Evolutionary conservation across 108 stramenopile genomes (phyloP), one percentile per base, ranked within the genome.

Genomic region (Skeletonema potamos): DNA sequence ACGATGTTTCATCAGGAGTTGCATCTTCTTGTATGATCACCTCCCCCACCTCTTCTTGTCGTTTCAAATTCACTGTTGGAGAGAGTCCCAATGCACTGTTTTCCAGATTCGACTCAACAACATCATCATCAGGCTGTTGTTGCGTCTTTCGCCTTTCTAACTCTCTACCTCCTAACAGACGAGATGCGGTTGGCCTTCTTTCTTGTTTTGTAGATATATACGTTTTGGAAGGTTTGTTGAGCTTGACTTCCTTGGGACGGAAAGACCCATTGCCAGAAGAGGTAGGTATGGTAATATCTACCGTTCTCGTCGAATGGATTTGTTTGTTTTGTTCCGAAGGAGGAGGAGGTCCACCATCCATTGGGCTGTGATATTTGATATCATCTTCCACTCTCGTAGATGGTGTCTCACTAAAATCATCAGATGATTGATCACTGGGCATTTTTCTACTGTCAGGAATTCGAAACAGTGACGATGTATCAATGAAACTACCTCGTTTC

Each of bases 381-480:
- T 11, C 1, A 37, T 37, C 36, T 11, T 37, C 36, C 36, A 10
- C 36, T 10, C 36, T 37, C 36, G 7, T 11, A 8, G 9, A 37
- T 37, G 36, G 7, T 37, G 36, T 10, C 36, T 37, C 36, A 37
- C 9, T 11, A 10, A 37, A 22, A 43, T 1, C 11, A 24, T 41
- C 41, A n/a, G 6, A 26, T 6, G 6, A 22, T 44, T 43, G 9
- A 26, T 27, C 41, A 44, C 41, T 37, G 6, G 27, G 18, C 28
- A 26, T 54, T 26, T n/a, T 34, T 26, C 30, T 34, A 18, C 30
- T 28, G 30, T 54, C 12, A 34, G 65, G 51, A 17, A 66, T 30
- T 26, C 54, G 32, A 22, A 66, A 66, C 44, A 66, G 54, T 6
- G 65, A 55, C 29, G 48, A 48, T 0, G 65, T 66, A 66, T 28